Conservation (phyloP, 2,329 filamentous ascomycete species). For the Arthroderma uncinatum region DNA sequence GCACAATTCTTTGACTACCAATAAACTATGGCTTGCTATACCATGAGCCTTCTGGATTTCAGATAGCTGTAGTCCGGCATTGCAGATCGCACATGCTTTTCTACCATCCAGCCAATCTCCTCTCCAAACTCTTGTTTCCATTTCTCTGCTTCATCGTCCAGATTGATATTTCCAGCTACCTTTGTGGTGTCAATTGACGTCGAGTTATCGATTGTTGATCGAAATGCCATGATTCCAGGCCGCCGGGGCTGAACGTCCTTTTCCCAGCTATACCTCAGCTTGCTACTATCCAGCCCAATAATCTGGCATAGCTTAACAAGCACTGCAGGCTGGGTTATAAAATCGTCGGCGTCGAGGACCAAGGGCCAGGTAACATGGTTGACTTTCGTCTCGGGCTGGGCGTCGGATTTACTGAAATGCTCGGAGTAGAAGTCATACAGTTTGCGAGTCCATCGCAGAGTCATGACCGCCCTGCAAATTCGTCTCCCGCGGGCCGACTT, state of each 20-base stretch:
- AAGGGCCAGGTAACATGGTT: slow-evolving; percentile 17
- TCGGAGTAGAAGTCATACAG: slow-evolving; percentile 29
- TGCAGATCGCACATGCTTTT: slow-evolving; percentile 22
- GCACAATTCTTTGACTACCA: too few relatives aligned
- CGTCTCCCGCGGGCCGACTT: not conserved
- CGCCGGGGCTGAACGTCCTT: not conserved
- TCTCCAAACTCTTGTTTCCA: slow-evolving; percentile 32
- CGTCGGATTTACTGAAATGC: slow-evolving; percentile 9
- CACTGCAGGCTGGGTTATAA: slow-evolving; percentile 26
- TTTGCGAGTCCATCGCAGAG: slow-evolving; percentile 23
- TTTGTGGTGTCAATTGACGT: slow-evolving; percentile 25
- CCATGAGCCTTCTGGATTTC: slow-evolving; percentile 16
- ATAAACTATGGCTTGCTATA: too few relatives aligned
- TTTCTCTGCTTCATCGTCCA: slow-evolving; percentile 25
- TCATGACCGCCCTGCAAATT: slow-evolving; percentile 14
- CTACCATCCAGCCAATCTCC: slow-evolving; percentile 18
- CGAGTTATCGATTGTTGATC: slow-evolving; percentile 24
- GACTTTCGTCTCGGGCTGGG: not conserved
- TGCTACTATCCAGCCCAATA: slow-evolving; percentile 25
- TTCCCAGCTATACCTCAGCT: slow-evolving; percentile 26
- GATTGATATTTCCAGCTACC: slow-evolving; percentile 23
- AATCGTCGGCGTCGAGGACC: slow-evolving; percentile 31
- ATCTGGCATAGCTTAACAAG: slow-evolving; percentile 21
- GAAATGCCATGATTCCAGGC: slow-evolving; percentile 14
- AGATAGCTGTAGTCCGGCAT: slow-evolving; percentile 35